Base-by-base conservation (phyloP, 768 basidiomycete species). In the Lentinula raphanica region DNA sequence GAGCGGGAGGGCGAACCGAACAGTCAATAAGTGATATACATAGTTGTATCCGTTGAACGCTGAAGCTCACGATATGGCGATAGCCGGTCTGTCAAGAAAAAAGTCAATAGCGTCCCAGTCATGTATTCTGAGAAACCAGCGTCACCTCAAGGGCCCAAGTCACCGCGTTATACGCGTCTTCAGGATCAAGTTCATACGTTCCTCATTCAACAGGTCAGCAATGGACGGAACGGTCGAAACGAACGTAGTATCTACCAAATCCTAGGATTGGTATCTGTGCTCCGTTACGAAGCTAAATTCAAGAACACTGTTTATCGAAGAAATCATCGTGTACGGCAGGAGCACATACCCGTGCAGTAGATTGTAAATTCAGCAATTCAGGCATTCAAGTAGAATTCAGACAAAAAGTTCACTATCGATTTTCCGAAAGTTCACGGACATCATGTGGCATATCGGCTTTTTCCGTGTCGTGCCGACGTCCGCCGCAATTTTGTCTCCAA, bases 71-170 rank as follows among this genome's bases (percentile, higher is more conserved):
- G 58, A 88, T 79, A 65, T 83, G 84, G 49, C 82, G 79, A 70
- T 87, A 86, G 4, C 87, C 85, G 36, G 83, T 77, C 81, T 84
- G 28, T 29, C n/a, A n/a, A 35, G 9, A 23, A 11, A 42, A 23
- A 54, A 17, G 11, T 39, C 35, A 31, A 21, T 27, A 44, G n/a
- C n/a, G 25, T 32, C 38, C n/a, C 27, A 15, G 17, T n/a, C 11
- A 19, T 40, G 27, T 8, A 44, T 31, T 27, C 29, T 36, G 13
- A 17, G 45, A 49, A 19, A 28, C 44, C 45, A 35, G 31, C 67
- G 69, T 44, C 62, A 82, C 84, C 76, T 88, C 82, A 12, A 88
- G 72, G 2, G 87, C 87, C 74, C 77, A 82, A 28, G 69, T 80
- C 17, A 86, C 82, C 44, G 78, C 77, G 39, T 78, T 67, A 64